phyloP scores from a whole-genome alignment of 2,329 filamentous ascomycete species.

The Chrysosporium keratinophilum region DNA sequence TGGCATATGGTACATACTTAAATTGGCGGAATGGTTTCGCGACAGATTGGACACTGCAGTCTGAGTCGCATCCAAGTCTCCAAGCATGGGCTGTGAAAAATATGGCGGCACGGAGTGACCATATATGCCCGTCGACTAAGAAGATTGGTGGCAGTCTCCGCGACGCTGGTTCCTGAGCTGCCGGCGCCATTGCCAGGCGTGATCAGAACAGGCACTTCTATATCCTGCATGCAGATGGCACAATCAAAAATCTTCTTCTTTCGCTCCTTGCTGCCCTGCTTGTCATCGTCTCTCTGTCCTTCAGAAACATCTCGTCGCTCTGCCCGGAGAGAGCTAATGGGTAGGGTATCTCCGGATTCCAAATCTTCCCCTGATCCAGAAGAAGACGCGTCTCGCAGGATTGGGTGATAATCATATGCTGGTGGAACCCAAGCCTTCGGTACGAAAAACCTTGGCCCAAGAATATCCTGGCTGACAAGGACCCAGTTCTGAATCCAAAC shows the following conservation, averaged over 20 bases:
- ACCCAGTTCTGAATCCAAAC: constrained; percentile 75
- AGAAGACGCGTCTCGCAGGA: constrained; percentile 48
- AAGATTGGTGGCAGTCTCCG: constrained; percentile 48
- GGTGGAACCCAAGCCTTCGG: constrained; percentile 55
- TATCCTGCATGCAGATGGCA: constrained; percentile 83
- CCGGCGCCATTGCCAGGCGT: constrained; percentile 34
- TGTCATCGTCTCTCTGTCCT: constrained; percentile 25
- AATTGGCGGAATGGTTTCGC: constrained; percentile 76
- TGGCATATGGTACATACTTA: constrained; percentile 33
- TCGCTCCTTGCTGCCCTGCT: constrained; percentile 34
- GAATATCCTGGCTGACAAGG: constrained; percentile 68
- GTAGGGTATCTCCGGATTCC: constrained; percentile 63
- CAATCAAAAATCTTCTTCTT: constrained; percentile 67
- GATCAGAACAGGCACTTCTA: constrained; percentile 72
- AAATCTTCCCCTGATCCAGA: constrained; percentile 55
- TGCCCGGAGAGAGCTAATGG: constrained; percentile 58
- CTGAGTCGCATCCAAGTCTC: constrained; percentile 95
- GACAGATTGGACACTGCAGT: constrained; percentile 88
- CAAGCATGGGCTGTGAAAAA: constrained; percentile 84
- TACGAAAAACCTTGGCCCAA: constrained; percentile 81
- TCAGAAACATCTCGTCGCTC: constrained; percentile 32
- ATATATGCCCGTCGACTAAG: constrained; percentile 79
- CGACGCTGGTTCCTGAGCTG: constrained; percentile 40
- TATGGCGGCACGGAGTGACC: constrained; percentile 93
- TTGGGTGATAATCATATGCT: constrained; percentile 84